Base-by-base conservation (phyloP, 805 yeast species). In the Wickerhamiella parazyma region DNA sequence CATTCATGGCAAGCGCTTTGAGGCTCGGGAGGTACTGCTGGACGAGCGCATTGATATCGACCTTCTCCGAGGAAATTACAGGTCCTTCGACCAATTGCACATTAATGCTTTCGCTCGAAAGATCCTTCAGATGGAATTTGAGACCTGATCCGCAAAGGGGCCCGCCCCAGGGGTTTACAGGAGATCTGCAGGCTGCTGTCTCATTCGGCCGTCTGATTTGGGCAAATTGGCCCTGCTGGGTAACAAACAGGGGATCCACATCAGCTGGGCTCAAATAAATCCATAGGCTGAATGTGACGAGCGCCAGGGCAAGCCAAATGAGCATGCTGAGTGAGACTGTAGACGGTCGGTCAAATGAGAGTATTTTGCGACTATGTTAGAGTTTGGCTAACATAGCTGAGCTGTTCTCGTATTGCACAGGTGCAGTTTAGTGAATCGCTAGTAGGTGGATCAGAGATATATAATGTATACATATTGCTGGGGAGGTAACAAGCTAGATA, bases 121-220 rank as follows among this genome's bases (percentile, higher is more conserved):
- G 75, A 73, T 44, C 82, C 61, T 0, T 93, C 93, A 2, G 81
- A 71, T 18, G 78, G 67, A 45, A 86, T 65, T 0, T 82, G 79
- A 53, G 51, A 11, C 33, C 28, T 22, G 22, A 21, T 36, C 51
- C 52, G 4, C 49, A 37, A 35, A 54, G 38, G 3, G 49, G 50
- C 8, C 46, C 45, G 4, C 84, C 82, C 55, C 74, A 76, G 18
- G 87, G 91, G 25, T 81, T 74, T 51, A 80, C 76, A 37, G 75
- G 75, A 41, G 85, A 79, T 49, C 91, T 70, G 59, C 81, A 78
- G 9, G 81, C 66, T 0, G 94, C 87, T 12, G 87, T 73, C 57
- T 86, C 94, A 40, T 71, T 67, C 4, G 67, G 65, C 35, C 70
- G 66, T n/a, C 94, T 67, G 1, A 83, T 78, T 5, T 76, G 62